Evolutionary conservation across 805 yeast genomes (phyloP).

Genomic region (Isabelozyma rhagii): DNA sequence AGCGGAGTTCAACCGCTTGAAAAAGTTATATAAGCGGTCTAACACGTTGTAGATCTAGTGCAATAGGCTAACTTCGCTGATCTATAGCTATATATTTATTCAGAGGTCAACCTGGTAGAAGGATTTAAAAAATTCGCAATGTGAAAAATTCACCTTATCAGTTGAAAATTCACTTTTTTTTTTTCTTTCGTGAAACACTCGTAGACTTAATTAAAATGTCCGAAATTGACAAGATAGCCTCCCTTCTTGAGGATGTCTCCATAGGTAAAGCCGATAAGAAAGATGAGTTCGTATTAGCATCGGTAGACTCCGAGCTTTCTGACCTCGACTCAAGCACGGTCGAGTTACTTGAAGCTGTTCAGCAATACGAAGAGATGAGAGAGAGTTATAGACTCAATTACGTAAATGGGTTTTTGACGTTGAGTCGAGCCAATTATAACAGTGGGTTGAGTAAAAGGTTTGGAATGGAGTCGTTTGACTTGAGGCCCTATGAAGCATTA

Average conservation of each 20-base stretch:
- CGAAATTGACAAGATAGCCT: constrained; percentile 1
- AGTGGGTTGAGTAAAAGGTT: constrained; percentile 22
- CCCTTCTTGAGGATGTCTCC: constrained; percentile 5
- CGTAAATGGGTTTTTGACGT: constrained; percentile 34
- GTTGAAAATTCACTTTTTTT: background rate
- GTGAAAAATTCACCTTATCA: background rate
- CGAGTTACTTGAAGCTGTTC: constrained; percentile 26
- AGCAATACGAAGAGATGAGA: constrained; percentile 27
- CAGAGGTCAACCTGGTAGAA: no score
- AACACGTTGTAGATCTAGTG: background rate
- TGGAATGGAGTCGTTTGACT: constrained; percentile 43
- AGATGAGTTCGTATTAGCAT: background rate
- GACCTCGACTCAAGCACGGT: constrained; percentile 10
- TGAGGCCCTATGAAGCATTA: constrained; percentile 26
- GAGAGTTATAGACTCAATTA: constrained; percentile 16
- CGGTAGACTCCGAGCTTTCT: background rate
- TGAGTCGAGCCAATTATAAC: constrained; percentile 46
- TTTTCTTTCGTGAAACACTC: background rate
- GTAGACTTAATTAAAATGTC: background rate
- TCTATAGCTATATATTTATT: no score
- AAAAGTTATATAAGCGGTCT: constrained; percentile 32
- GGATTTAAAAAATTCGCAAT: no score
- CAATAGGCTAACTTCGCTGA: background rate
- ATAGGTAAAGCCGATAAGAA: background rate
- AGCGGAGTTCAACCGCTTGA: constrained; percentile 41